A percentile compares a stretch with the other conserved stretches of the same genome.
phyloP scores from a whole-genome alignment of 805 yeast genomes.

The Candida dendrica region DNA sequence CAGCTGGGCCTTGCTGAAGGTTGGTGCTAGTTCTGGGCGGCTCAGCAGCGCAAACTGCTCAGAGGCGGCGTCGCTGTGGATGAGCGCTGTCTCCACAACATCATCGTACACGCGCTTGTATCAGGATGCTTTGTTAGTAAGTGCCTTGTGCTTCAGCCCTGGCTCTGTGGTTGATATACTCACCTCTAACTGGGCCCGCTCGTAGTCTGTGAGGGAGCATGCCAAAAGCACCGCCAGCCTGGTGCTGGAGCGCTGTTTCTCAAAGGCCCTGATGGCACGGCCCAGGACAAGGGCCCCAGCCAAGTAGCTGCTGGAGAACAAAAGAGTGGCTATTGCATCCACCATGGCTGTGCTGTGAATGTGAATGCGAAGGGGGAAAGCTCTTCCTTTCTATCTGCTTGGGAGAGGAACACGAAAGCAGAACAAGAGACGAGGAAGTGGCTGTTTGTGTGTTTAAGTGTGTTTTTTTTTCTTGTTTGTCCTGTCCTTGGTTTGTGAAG shows the following conservation, averaged over 20 bases:
- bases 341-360: neutral
- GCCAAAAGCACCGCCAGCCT: neutral
- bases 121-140: neutral
- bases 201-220: neutral
- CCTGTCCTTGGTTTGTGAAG: too few species aligned
- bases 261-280: conserved; percentile 16
- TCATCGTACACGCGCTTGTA: neutral
- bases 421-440: too few species aligned
- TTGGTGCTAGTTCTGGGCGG: conserved; percentile 42
- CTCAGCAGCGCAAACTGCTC: conserved; percentile 25
- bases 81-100: neutral
- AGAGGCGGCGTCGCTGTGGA: conserved; percentile 51
- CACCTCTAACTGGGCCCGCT: neutral
- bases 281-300: conserved; percentile 48
- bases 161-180: neutral
- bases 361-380: too few species aligned
- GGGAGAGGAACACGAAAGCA: too few species aligned
- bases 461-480: too few species aligned
- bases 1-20: conserved; percentile 40
- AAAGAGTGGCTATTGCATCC: conserved; percentile 31
- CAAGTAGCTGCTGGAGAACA: conserved; percentile 39
- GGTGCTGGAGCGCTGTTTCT: neutral
- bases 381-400: too few species aligned
- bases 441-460: too few species aligned
- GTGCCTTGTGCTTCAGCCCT: neutral